A percentile compares a stretch with the other conserved stretches of the same genome.
These are phyloP conservation scores for Fusarium sp. DNA, from an alignment of 2,329 filamentous ascomycete species.

Conservation along the genomic window DNA sequence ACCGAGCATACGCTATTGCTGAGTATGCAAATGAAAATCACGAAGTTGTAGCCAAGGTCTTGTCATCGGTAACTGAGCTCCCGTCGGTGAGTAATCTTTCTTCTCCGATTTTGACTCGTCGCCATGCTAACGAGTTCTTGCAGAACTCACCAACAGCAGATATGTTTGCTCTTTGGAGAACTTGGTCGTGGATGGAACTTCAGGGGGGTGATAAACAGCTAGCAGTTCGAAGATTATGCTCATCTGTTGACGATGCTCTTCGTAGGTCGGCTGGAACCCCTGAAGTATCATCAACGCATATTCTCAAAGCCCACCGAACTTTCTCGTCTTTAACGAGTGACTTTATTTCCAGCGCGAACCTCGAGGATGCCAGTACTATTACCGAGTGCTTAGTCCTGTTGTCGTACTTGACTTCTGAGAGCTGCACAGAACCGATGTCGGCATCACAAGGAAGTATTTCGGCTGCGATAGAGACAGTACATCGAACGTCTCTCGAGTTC, in stretches of 20 bases:
- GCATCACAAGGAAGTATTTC: slow-evolving; percentile 64
- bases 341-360: slow-evolving; percentile 60
- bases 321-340: slow-evolving; percentile 65
- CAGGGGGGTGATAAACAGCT: slow-evolving; percentile 45
- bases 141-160: slow-evolving; percentile 32
- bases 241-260: slow-evolving; percentile 46
- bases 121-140: slow-evolving; percentile 1
- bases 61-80: slow-evolving; percentile 68
- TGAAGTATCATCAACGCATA: slow-evolving; percentile 46
- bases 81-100: slow-evolving; percentile 41
- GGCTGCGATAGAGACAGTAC: slow-evolving; percentile 56
- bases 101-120: not conserved
- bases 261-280: slow-evolving; percentile 22
- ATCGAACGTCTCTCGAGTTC: slow-evolving; percentile 55
- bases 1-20: slow-evolving; percentile 80
- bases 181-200: slow-evolving; percentile 76
- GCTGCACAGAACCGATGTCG: slow-evolving; percentile 55
- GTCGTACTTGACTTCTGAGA: slow-evolving; percentile 66
- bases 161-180: slow-evolving; percentile 61
- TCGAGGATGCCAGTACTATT: slow-evolving; percentile 60
- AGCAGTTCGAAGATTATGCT: slow-evolving; percentile 54
- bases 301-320: slow-evolving; percentile 64
- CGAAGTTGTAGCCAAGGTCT: slow-evolving; percentile 69
- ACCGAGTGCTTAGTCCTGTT: slow-evolving; percentile 72
- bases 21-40: slow-evolving; percentile 68